Evolutionary conservation across 441 rosid species (phyloP), one percentile per base, ranked within the genome.

Genomic region (Hura crepitans): DNA sequence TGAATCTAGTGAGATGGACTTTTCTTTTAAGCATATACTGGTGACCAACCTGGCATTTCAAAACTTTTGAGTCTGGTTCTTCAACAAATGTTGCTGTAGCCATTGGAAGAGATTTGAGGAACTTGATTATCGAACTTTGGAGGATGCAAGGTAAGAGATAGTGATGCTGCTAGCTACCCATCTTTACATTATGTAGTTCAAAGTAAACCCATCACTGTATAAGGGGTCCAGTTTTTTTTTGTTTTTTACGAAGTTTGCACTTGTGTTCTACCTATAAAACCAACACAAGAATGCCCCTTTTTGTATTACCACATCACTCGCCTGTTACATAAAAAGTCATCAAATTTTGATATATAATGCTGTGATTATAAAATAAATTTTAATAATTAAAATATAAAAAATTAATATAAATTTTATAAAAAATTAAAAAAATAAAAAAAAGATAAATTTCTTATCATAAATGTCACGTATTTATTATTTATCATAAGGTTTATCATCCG

Each of bases 31-130:
- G 62, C 20, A 9, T 31, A 50, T 13, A 2, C n/a, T 18, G 31
- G 15, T 18, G 22, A 47, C 18, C 2, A 58, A 76, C 79, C 75
- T 66, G 63, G 60, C 75, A 76, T 54, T 47, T 76, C 13, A 71
- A 59, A 62, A 59, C 68, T 51, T 65, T 53, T 5, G 68, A 53
- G 37, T 45, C 18, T 49, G 63, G 28, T 42, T 66, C 65, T 45
- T 51, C 64, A 10, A 42, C 75, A 27, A 62, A 54, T 23, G 51
- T 6, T 42, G 66, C 14, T 27, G 71, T 25, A 45, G 79, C 72
- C 79, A 76, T 76, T n/a, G 17, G 49, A 54, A 42, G 60, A 23
- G 56, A 33, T 35, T 31, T 14, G 30, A 54, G 43, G 30, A 35
- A 33, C 5, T n/a, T 51, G 42, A 58, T 22, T 42, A 31, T 14